Evolutionary conservation across 148 eudicot genomes (phyloP), one percentile per base, ranked within the genome.

Genomic region (Cornus florida): DNA sequence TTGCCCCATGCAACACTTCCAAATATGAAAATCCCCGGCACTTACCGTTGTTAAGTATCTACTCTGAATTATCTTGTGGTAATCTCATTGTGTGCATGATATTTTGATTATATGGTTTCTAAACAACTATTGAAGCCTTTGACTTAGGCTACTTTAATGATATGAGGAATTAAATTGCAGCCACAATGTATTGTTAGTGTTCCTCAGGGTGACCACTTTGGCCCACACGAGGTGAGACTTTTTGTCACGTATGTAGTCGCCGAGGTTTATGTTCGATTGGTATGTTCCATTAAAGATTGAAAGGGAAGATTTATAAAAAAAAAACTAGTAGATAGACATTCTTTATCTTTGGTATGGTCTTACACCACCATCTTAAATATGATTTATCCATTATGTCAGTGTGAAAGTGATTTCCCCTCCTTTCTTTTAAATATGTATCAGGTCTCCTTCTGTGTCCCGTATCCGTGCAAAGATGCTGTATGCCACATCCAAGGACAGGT

Each of bases 401-500:
- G 19, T 57, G 64, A 48, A 35, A 35, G 64, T 57, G 28, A 64
- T 59, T 66, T 39, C 14, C 24, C 12, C 77, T 82, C 75, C 43
- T 39, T 39, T 4, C 2, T 43, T 43, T 43, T 6, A 43, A 43
- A 43, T 43, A 43, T 9, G 10, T 43, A 9, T 43, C 89, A 92
- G 95, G 95, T 88, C 93, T 68, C 94, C 94, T 75, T 82, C 90
- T n/a, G 90, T 88, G 43, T 86, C 92, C 48, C 86, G 87, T 0
- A 87, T 89, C 73, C 92, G 88, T 22, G 79, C 91, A 46, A 91
- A 91, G 90, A 90, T 91, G 95, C 82, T 90, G 48, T 92, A 92
- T 77, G 91, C 95, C 23, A 90, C 93, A 84, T 88, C 96, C 64
- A 90, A 92, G 82, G 88, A 86, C 59, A 86, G 86, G 75, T 90